Conservation (phyloP, 23 red algal genomes). For the Pyropia yezoensis region DNA sequence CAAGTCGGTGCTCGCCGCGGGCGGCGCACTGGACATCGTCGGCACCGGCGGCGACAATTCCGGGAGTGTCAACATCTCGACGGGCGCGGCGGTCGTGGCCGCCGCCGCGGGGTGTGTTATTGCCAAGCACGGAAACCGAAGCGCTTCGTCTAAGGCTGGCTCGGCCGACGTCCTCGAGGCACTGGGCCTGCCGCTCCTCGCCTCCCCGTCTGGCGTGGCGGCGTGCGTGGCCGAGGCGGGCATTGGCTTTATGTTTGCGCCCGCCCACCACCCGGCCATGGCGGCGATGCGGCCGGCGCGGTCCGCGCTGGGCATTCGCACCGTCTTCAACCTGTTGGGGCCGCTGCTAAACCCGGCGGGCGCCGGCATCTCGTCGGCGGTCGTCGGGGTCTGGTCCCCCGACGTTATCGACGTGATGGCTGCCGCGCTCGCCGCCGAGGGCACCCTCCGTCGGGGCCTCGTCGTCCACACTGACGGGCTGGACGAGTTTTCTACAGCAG, state of each 20-base stretch:
- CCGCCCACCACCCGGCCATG: slow-evolving; percentile 74
- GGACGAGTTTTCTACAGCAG: slow-evolving; percentile 84
- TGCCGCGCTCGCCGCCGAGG: slow-evolving; percentile 44
- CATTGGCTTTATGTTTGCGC: slow-evolving; percentile 96
- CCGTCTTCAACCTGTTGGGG: slow-evolving; percentile 83
- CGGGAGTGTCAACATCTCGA: slow-evolving; percentile 90
- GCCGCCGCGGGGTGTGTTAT: slow-evolving; percentile 80
- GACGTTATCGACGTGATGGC: slow-evolving; percentile 65
- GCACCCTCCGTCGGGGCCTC: slow-evolving; percentile 40
- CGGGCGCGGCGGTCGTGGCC: slow-evolving; percentile 69
- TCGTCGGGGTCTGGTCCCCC: slow-evolving; percentile 69
- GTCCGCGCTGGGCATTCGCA: slow-evolving; percentile 56
- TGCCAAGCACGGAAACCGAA: slow-evolving; percentile 93
- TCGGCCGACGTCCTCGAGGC: slow-evolving; percentile 71
- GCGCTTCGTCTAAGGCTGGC: slow-evolving; percentile 63
- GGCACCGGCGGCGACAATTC: slow-evolving; percentile 93
- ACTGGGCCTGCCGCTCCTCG: slow-evolving; percentile 40
- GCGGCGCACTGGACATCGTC: slow-evolving; percentile 57
- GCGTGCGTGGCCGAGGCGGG: slow-evolving; percentile 65
- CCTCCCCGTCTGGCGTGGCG: slow-evolving; percentile 42
- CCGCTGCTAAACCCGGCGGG: slow-evolving; percentile 81
- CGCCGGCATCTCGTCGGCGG: slow-evolving; percentile 16
- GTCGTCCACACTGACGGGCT: slow-evolving; percentile 83
- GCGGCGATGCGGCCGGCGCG: slow-evolving; percentile 52
- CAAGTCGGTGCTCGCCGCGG: slow-evolving; percentile 7